These are phyloP conservation scores for Penicillium sp. DNA, from an alignment of 2,329 filamentous ascomycete genomes.

Conservation along the genomic window DNA sequence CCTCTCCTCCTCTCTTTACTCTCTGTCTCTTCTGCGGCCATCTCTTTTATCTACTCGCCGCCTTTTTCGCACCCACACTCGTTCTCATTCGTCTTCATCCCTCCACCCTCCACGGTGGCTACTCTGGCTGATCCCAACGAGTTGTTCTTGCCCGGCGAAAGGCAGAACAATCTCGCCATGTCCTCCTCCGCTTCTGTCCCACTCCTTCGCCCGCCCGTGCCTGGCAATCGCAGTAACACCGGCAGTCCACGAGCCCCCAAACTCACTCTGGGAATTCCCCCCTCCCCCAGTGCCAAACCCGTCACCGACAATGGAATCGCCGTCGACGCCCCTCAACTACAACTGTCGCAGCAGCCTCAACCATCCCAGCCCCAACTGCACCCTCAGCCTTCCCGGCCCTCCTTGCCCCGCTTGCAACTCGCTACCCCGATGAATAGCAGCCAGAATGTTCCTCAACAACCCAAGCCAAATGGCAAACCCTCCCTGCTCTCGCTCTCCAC, in stretches of 20 bases:
- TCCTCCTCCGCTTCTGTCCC: constrained; percentile 71
- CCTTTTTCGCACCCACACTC: constrained; percentile 11
- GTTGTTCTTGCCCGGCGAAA: constrained; percentile 46
- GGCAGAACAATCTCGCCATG: constrained; percentile 60
- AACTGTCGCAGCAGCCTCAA: constrained; percentile 32
- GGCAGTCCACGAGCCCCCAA: constrained; percentile 71
- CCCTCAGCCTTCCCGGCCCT: constrained; percentile 55
- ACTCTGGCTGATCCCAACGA: constrained; percentile 45
- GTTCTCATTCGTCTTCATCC: constrained; percentile 11
- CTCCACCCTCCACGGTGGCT: constrained; percentile 38
- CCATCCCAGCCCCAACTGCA: constrained; percentile 51
- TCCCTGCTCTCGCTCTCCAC: constrained; percentile 65
- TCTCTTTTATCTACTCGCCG: constrained; percentile 7
- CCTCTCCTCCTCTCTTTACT: constrained; percentile 9
- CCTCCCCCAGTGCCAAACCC: constrained; percentile 80
- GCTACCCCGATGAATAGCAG: constrained; percentile 83
- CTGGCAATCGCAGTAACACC: constrained; percentile 66
- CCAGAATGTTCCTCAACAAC: constrained; percentile 70
- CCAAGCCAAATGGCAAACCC: constrained; percentile 52
- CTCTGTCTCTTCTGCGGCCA: constrained; percentile 14
- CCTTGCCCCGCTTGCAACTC: constrained; percentile 78
- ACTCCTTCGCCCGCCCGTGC: constrained; percentile 80
- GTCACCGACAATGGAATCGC: constrained; percentile 58
- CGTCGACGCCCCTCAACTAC: constrained; percentile 20
- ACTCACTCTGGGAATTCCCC: constrained; percentile 86